Percentiles rank a stretch among this genome's conserved stretches.
phyloP scores from a whole-genome alignment of 2,329 filamentous ascomycete species.

The Hirsutella thompsonii region DNA sequence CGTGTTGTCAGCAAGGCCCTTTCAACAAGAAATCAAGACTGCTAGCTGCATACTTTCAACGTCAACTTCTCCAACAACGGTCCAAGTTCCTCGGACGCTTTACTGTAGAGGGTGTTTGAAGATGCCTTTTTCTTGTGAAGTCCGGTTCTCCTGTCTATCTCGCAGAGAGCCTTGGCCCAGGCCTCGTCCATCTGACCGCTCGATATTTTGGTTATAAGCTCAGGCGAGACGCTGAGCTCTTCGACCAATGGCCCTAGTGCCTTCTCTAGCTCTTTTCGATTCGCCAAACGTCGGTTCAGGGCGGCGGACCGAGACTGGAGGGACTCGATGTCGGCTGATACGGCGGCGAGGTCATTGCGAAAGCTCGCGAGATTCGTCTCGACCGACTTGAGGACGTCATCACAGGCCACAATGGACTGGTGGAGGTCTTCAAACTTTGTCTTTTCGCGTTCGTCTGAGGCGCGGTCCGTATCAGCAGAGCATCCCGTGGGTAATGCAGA shows the following conservation, averaged over 20 bases:
- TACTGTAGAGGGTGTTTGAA: conserved; percentile 49
- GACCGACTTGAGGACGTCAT: conserved; percentile 85
- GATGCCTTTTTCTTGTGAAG: conserved; percentile 52
- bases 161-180: conserved; percentile 72
- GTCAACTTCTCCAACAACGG: conserved; percentile 77
- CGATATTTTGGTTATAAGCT: conserved; percentile 70
- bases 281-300: conserved; percentile 74
- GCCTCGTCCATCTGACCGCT: conserved; percentile 82
- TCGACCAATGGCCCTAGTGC: conserved; percentile 80
- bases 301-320: conserved; percentile 76
- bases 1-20: conserved; percentile 3
- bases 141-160: conserved; percentile 67
- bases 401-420: conserved; percentile 76
- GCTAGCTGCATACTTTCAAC: conserved; percentile 45
- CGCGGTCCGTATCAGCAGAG: background rate
- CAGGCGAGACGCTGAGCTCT: conserved; percentile 77
- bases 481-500: background rate
- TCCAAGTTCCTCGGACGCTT: conserved; percentile 70
- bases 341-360: conserved; percentile 79
- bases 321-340: conserved; percentile 91
- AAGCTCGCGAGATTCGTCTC: conserved; percentile 88
- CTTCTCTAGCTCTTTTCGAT: conserved; percentile 80
- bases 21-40: background rate
- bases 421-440: conserved; percentile 84
- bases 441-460: conserved; percentile 64